Evolutionary conservation across 371 early-diverging fungal genomes (phyloP).

Genomic region (Phascolomyces articulosus): DNA sequence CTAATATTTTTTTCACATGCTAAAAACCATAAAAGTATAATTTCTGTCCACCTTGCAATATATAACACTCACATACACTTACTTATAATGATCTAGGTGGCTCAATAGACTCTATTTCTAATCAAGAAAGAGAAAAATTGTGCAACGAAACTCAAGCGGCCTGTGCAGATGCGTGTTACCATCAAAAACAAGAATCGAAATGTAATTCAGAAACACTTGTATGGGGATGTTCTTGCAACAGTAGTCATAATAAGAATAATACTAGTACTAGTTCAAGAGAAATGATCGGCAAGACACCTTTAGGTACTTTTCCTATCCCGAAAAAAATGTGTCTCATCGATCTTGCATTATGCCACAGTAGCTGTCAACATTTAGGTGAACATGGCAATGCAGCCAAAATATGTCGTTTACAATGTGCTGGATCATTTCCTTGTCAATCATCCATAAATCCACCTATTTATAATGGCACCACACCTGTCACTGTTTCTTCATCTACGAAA

Average conservation of each 20-base stretch:
- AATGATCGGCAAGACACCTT: not conserved
- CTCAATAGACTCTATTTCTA: not conserved
- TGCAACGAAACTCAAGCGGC: conserved; percentile 7
- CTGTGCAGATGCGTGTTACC: conserved; percentile 9
- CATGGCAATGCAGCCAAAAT: conserved; percentile 7
- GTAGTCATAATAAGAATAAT: not conserved
- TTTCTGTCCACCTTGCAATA: too few relatives aligned
- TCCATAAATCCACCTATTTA: conserved; percentile 8
- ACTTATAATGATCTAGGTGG: not conserved
- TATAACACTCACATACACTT: too few relatives aligned
- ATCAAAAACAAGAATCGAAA: not conserved
- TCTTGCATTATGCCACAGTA: conserved; percentile 7
- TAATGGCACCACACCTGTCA: conserved; percentile 1
- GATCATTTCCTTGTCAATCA: conserved; percentile 12
- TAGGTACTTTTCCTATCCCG: conserved; percentile 11
- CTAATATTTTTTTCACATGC: not conserved
- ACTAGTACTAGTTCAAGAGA: not conserved
- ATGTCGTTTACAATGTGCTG: conserved; percentile 9
- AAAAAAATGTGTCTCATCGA: conserved; percentile 9
- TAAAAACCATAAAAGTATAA: too few relatives aligned
- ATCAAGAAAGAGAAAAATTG: not conserved
- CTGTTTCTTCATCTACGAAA: not conserved
- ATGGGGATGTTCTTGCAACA: conserved; percentile 6
- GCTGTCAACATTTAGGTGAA: conserved; percentile 8
- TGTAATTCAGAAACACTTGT: conserved; percentile 1